Conservation (phyloP, 2,329 filamentous ascomycete species). For the Colletotrichum lentis region DNA sequence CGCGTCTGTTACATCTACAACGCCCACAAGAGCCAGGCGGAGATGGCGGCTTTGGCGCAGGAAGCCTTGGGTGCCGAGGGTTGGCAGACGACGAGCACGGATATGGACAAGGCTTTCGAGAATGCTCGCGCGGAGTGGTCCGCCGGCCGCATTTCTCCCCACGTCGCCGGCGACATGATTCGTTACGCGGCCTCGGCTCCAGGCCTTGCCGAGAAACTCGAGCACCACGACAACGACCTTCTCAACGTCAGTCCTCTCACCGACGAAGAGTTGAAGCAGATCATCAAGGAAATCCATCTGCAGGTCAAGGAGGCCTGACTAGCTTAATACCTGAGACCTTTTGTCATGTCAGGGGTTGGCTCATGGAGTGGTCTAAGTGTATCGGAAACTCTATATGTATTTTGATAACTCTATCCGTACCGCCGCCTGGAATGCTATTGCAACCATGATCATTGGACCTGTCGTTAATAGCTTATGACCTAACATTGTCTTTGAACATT, state of each 20-base stretch:
- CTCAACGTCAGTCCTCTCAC: conserved; percentile 33
- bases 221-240: conserved; percentile 36
- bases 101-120: conserved; percentile 31
- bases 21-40: conserved; percentile 36
- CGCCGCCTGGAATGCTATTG: too few species aligned
- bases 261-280: conserved; percentile 35
- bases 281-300: conserved; percentile 13
- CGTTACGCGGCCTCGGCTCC: conserved; percentile 30
- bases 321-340: background rate
- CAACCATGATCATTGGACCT: too few species aligned
- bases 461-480: background rate
- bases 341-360: background rate
- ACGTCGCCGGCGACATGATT: conserved; percentile 34
- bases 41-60: conserved; percentile 38
- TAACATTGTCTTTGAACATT: background rate
- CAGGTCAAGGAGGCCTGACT: background rate
- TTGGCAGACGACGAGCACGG: conserved; percentile 34
- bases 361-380: background rate
- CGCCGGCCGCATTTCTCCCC: conserved; percentile 31
- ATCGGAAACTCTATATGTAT: background rate
- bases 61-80: conserved; percentile 29
- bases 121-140: conserved; percentile 29
- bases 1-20: conserved; percentile 38
- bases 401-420: background rate
- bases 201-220: conserved; percentile 8